Percentiles rank a stretch among this genome's conserved stretches.
These are phyloP conservation scores for Immersiporthe knoxdaviesiana DNA, from an alignment of 2,329 filamentous ascomycete species.

Conservation along the genomic window DNA sequence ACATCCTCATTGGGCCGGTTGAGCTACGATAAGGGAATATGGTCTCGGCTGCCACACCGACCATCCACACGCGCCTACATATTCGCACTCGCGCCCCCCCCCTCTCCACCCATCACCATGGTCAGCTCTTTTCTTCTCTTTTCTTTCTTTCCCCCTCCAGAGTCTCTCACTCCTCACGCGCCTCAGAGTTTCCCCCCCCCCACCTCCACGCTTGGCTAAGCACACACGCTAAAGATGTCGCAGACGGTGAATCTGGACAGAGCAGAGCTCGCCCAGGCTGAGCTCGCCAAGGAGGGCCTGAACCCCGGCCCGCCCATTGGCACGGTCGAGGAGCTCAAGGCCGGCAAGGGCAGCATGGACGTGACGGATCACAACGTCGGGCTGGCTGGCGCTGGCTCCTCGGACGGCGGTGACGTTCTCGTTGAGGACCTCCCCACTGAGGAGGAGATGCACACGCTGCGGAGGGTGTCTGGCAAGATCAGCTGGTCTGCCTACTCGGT, in stretches of 20 bases:
- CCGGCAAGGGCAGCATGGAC: slow-evolving; percentile 25
- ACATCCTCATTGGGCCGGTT: background rate
- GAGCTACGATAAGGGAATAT: slow-evolving; percentile 1
- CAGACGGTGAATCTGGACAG: slow-evolving; percentile 30
- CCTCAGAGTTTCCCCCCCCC: background rate
- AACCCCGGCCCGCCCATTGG: slow-evolving; percentile 22
- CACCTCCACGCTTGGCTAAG: background rate
- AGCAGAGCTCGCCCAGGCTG: slow-evolving; percentile 31
- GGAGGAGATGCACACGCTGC: slow-evolving; percentile 64
- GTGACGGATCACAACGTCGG: background rate
- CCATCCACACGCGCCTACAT: background rate
- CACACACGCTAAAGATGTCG: slow-evolving; percentile 23
- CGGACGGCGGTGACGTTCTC: slow-evolving; percentile 7
- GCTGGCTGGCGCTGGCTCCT: background rate
- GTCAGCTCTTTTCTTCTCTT: background rate
- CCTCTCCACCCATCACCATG: background rate
- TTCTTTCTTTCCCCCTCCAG: background rate
- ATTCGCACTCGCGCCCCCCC: background rate
- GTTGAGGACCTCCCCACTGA: slow-evolving; percentile 54
- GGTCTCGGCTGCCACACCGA: background rate
- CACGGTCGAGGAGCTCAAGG: slow-evolving; percentile 22
- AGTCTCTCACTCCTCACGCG: background rate
- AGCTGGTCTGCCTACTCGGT: slow-evolving; percentile 70
- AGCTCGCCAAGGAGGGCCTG: slow-evolving; percentile 20
- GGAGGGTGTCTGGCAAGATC: slow-evolving; percentile 65